Percentiles rank a stretch among this genome's conserved stretches.
Conservation (phyloP, 2,329 filamentous ascomycete genomes). For the Pseudocercospora vitis region DNA sequence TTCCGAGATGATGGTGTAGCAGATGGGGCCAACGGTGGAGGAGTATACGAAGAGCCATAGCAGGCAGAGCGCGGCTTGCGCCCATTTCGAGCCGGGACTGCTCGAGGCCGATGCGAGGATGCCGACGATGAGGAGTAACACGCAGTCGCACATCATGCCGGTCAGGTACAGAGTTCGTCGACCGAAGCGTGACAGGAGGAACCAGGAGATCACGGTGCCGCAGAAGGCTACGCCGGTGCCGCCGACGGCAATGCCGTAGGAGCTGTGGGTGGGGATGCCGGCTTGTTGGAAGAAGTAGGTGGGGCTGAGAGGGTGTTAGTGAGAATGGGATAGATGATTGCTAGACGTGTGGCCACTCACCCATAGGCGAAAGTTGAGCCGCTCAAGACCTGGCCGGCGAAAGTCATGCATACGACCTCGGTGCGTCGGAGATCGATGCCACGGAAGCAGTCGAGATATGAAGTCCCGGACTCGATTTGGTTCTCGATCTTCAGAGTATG, state of each 20-base stretch:
- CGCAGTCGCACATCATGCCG: slow-evolving; percentile 31
- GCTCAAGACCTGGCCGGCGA: slow-evolving; percentile 40
- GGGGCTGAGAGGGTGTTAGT: slow-evolving; percentile 5
- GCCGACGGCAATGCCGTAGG: slow-evolving; percentile 28
- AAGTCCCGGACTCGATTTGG: slow-evolving; percentile 39
- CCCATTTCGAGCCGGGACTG: slow-evolving; percentile 30
- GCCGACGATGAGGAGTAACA: slow-evolving; percentile 33
- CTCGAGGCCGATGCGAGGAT: slow-evolving; percentile 24
- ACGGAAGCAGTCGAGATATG: slow-evolving; percentile 41
- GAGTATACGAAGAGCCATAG: slow-evolving; percentile 33
- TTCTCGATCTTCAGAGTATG: slow-evolving; percentile 36
- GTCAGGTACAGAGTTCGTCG: slow-evolving; percentile 39
- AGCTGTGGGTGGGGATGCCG: slow-evolving; percentile 33
- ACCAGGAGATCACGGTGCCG: slow-evolving; percentile 37
- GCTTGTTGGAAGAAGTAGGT: slow-evolving; percentile 41
- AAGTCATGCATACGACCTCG: slow-evolving; percentile 43
- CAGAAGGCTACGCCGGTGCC: slow-evolving; percentile 33
- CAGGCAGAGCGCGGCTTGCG: slow-evolving; percentile 38
- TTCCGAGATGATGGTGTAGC: slow-evolving; percentile 37
- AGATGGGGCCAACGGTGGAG: slow-evolving; percentile 37
- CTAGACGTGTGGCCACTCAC: neutral
- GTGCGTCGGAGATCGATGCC: slow-evolving; percentile 43
- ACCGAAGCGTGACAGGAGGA: slow-evolving; percentile 38
- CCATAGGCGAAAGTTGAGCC: slow-evolving; percentile 28
- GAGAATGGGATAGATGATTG: neutral